phyloP scores from a whole-genome alignment of 2,329 filamentous ascomycete genomes.

The Daldinia sp. region DNA sequence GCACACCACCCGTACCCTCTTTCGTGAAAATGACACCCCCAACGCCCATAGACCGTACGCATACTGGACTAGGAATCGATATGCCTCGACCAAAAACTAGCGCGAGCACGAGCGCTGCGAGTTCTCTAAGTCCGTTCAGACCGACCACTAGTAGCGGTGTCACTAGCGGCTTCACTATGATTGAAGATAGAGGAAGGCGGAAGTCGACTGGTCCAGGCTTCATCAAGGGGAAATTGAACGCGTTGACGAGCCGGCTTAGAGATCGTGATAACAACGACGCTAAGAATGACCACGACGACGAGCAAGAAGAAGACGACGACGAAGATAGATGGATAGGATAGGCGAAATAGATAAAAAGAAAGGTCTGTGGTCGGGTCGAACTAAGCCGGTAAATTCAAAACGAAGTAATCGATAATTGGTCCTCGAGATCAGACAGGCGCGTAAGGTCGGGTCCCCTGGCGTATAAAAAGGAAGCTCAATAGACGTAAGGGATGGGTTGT shows the following conservation, averaged over 20 bases:
- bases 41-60: conserved; percentile 43
- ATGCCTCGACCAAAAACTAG: conserved; percentile 48
- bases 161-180: conserved; percentile 19
- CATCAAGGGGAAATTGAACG: conserved; percentile 54
- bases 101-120: conserved; percentile 39
- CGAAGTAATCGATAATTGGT: conserved; percentile 8
- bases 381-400: conserved; percentile 6
- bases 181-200: conserved; percentile 39
- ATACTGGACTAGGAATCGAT: conserved; percentile 47
- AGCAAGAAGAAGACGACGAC: conserved; percentile 32
- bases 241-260: conserved; percentile 47
- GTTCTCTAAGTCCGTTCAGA: conserved; percentile 37
- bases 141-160: conserved; percentile 20
- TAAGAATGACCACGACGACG: conserved; percentile 37
- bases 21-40: conserved; percentile 53
- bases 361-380: not conserved
- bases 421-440: conserved; percentile 10
- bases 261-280: conserved; percentile 43
- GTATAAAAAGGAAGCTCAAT: not conserved
- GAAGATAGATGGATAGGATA: conserved; percentile 21
- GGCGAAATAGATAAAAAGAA: not conserved
- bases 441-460: not conserved
- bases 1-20: conserved; percentile 45
- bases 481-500: conserved; percentile 6
- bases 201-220: conserved; percentile 51